Base-by-base conservation (phyloP, 257 asterid species). In the Mentha longifolia region DNA sequence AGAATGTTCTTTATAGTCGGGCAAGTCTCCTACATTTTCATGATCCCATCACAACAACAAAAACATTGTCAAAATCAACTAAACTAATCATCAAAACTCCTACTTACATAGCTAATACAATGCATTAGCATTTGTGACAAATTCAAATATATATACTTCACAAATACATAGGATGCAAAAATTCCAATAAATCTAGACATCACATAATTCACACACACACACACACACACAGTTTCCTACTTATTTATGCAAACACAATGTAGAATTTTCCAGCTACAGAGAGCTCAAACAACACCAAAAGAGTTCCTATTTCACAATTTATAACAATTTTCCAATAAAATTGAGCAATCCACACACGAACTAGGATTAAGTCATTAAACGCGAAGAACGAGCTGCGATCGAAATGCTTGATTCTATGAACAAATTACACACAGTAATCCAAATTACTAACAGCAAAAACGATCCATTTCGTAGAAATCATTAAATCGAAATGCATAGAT, bases 1-100 rank as follows among this genome's bases (percentile, higher is more conserved):
- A 95, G 91, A 67, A 95, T 95, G 88, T 89, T 95, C 85, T 92
- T 89, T 76, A 95, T 64, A 57, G 85, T 85, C 10, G 99, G 97
- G 75, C 94, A 90, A 72, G 88, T 85, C 80, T 89, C 96, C 97
- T 95, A 76, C 68, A 82, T 72, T 68, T 42, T 5, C 51, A 72
- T 17, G 67, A 74, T 66, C 59, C 16, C 62, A 82, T 79, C 43
- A 75, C 51, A 66, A 47, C 50, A 43, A 65, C 28, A 33, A 9
- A 9, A 15, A 9, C 65, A 17, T 13, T 28, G 4, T 17, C 37
- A 77, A 67, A 57, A 71, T 47, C 49, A 33, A n/a, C 49, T 37
- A 37, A 61, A 30, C 37, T 16, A 68, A 19, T 41, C n/a, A 74
- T 25, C 51, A 15, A 11, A 73, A 67, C 22, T 64, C 49, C 79